Conservation (phyloP, 108 stramenopile genomes). For the Nannochloropsis salina region DNA sequence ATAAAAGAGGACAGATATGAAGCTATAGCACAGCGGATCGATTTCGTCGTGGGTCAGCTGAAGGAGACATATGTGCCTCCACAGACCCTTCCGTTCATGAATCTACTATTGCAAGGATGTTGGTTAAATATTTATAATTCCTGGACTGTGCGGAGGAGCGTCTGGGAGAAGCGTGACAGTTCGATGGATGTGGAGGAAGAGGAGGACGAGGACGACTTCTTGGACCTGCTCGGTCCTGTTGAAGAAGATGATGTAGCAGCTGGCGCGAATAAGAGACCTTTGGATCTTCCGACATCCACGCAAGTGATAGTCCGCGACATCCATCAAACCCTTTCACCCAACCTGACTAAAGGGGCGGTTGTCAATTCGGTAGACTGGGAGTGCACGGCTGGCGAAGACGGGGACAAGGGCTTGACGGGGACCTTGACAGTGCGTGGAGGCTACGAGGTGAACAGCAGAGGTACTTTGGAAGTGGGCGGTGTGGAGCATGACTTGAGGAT, state of each 20-base stretch:
- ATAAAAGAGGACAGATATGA: background rate
- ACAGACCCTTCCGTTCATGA: background rate
- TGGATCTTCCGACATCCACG: background rate
- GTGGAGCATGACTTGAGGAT: background rate
- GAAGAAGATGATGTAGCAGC: background rate
- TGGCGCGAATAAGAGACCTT: background rate
- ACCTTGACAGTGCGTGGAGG: background rate
- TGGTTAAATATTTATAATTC: background rate
- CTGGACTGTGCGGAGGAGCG: background rate
- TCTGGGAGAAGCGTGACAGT: background rate
- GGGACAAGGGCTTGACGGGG: background rate
- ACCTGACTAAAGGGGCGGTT: background rate
- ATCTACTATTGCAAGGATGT: constrained; percentile 17
- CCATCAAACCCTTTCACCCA: background rate
- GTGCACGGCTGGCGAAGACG: constrained; percentile 10
- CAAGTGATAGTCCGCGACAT: background rate
- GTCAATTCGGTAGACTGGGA: background rate
- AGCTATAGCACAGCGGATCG: background rate
- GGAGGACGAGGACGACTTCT: constrained; percentile 5
- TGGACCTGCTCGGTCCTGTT: background rate
- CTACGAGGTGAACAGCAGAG: constrained; percentile 13
- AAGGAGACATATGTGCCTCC: constrained; percentile 4
- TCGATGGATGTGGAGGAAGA: background rate
- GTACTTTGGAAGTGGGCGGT: background rate
- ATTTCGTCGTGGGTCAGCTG: background rate